Evolutionary conservation across 2,329 filamentous ascomycete genomes (phyloP).

Genomic region (Colletotrichum lini): DNA sequence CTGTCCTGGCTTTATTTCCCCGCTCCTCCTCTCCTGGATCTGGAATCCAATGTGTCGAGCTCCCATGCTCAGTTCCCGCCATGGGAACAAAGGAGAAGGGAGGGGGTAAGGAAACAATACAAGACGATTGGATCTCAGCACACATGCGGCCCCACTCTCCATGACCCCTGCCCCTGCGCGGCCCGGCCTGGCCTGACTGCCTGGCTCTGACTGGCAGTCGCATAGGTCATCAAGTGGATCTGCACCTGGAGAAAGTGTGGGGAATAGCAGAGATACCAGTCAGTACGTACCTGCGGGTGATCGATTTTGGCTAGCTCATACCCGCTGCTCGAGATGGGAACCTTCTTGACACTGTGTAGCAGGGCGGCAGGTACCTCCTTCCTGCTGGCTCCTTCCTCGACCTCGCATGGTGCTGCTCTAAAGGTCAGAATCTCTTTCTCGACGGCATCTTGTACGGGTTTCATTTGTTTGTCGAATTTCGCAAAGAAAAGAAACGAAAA

Average conservation of each 20-base stretch:
- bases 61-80: constrained; percentile 18
- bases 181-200: constrained; percentile 23
- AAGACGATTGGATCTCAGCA: constrained; percentile 25
- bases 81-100: constrained; percentile 7
- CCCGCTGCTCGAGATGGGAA: constrained; percentile 14
- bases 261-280: constrained; percentile 21
- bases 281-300: constrained; percentile 22
- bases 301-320: constrained; percentile 16
- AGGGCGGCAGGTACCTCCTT: neutral
- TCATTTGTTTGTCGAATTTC: neutral
- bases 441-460: neutral
- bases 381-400: neutral
- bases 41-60: constrained; percentile 21
- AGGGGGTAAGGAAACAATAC: neutral
- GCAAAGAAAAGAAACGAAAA: neutral
- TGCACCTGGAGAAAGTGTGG: constrained; percentile 41
- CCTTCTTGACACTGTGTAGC: constrained; percentile 32
- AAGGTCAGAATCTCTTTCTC: neutral
- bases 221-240: constrained; percentile 19
- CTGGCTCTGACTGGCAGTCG: constrained; percentile 29
- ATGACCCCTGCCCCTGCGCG: constrained; percentile 28
- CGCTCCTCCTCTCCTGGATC: constrained; percentile 22
- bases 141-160: constrained; percentile 16
- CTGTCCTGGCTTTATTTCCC: constrained; percentile 8
- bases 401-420: neutral